Conservation (phyloP, 148 eudicot species). For the Chenopodium album region DNA sequence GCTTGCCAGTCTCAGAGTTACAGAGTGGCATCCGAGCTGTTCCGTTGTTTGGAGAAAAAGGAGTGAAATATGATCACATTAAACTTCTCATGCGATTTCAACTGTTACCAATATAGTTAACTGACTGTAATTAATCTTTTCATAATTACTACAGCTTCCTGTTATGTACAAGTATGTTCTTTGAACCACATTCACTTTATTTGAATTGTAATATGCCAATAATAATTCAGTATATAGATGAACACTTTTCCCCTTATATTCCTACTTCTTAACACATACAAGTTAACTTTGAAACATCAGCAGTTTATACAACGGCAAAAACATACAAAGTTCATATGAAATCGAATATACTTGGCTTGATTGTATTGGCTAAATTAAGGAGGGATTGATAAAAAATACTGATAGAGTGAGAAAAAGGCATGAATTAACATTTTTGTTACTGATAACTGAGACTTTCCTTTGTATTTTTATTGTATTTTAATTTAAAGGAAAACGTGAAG, state of each 20-base stretch:
- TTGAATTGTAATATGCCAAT: not conserved
- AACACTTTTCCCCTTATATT: too few species aligned
- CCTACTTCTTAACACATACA: too few species aligned
- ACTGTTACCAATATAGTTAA: conserved; percentile 2
- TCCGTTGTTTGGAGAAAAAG: conserved; percentile 42
- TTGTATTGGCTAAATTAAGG: not conserved
- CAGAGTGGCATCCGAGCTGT: conserved; percentile 53
- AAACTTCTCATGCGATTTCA: conserved; percentile 50
- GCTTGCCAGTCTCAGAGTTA: conserved; percentile 54
- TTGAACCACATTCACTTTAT: not conserved
- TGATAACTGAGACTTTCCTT: not conserved
- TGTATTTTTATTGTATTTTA: not conserved
- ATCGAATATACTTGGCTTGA: not conserved
- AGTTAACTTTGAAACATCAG: too few species aligned
- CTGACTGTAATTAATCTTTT: not conserved
- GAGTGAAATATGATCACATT: conserved; percentile 44
- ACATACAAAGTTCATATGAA: not conserved
- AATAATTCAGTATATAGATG: not conserved
- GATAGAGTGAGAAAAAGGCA: not conserved
- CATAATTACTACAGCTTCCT: not conserved
- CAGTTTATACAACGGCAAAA: too few species aligned
- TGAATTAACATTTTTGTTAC: not conserved
- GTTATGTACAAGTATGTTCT: not conserved
- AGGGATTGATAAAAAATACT: not conserved
- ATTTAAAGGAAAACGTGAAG: not conserved